Percentiles rank a stretch among this genome's conserved stretches.
phyloP scores from a whole-genome alignment of 768 basidiomycete genomes.

The Jaapia argillacea region DNA sequence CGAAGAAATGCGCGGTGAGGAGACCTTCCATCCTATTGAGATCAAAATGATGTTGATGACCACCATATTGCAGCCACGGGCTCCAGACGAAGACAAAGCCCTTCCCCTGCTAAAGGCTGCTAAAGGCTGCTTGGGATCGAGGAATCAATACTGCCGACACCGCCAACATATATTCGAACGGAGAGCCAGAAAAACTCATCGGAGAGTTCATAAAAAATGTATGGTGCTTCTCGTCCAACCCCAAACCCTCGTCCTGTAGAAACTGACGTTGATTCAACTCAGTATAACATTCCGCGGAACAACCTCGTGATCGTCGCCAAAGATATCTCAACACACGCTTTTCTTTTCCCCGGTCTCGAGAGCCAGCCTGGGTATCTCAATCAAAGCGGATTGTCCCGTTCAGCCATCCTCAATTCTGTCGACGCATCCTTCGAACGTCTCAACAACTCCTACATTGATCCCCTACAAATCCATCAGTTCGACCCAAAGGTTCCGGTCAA shows the following conservation, averaged over 20 bases:
- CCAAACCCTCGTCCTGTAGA: background rate
- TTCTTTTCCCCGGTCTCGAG: constrained; percentile 3
- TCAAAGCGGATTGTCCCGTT: constrained; percentile 11
- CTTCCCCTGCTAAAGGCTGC: constrained; percentile 11
- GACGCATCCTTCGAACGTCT: constrained; percentile 12
- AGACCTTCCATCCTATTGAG: too few relatives aligned
- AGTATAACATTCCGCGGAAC: constrained; percentile 16
- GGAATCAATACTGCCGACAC: constrained; percentile 21
- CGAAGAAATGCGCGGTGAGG: constrained; percentile 10
- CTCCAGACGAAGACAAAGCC: constrained; percentile 12
- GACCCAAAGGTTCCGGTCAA: background rate
- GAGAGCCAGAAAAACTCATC: constrained; percentile 11
- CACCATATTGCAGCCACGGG: constrained; percentile 12
- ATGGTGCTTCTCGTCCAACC: background rate
- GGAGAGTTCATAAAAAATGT: constrained; percentile 9
- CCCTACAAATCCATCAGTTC: background rate
- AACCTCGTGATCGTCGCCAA: constrained; percentile 15
- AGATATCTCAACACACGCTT: constrained; percentile 4
- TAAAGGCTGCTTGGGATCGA: constrained; percentile 20
- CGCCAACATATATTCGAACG: constrained; percentile 17
- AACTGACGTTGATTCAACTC: too few relatives aligned
- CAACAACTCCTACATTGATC: background rate
- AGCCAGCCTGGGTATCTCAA: constrained; percentile 8
- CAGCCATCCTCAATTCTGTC: constrained; percentile 17
- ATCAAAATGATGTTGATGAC: too few relatives aligned